Percentiles rank a stretch among this genome's conserved stretches.
Conservation (phyloP, 768 basidiomycete species). For the Fibroporia radiculosa region DNA sequence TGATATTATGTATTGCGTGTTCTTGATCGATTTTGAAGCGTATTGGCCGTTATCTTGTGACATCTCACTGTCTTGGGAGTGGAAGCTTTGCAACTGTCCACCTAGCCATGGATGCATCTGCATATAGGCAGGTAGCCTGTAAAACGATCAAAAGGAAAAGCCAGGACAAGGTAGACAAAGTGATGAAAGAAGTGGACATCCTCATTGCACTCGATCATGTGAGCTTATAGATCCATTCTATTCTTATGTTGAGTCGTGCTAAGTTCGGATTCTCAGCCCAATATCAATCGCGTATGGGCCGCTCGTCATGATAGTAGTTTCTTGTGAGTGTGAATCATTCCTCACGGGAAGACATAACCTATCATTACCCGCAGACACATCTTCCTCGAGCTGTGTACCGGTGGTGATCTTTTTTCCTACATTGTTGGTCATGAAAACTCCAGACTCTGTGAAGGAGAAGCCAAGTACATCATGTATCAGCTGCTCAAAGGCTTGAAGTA, state of each 20-base stretch:
- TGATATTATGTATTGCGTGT: background rate
- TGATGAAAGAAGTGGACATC: slow-evolving; percentile 76
- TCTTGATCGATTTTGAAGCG: slow-evolving; percentile 29
- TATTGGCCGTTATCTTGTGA: slow-evolving; percentile 65
- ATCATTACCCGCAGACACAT: slow-evolving; percentile 45
- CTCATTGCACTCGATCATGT: slow-evolving; percentile 68
- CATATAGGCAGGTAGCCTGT: slow-evolving; percentile 71
- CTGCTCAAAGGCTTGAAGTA: slow-evolving; percentile 64
- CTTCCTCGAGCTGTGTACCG: slow-evolving; percentile 79
- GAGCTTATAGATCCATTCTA: background rate
- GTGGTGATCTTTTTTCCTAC: slow-evolving; percentile 84
- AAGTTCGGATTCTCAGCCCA: slow-evolving; percentile 43
- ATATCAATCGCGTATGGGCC: slow-evolving; percentile 72
- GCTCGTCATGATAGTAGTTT: slow-evolving; percentile 31
- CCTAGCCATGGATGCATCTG: slow-evolving; percentile 58
- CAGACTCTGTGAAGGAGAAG: slow-evolving; percentile 68
- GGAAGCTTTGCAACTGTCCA: slow-evolving; percentile 82
- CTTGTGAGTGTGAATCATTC: slow-evolving; percentile 10
- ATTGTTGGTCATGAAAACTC: slow-evolving; percentile 53
- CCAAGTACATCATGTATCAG: slow-evolving; percentile 80
- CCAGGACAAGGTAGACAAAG: slow-evolving; percentile 47
- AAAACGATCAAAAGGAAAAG: slow-evolving; percentile 69
- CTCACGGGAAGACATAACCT: background rate
- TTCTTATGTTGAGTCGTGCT: background rate
- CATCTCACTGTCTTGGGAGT: slow-evolving; percentile 70